Evolutionary conservation across 352 stramenopile species (phyloP).

Genomic region (Pelagophyceae sp.): DNA sequence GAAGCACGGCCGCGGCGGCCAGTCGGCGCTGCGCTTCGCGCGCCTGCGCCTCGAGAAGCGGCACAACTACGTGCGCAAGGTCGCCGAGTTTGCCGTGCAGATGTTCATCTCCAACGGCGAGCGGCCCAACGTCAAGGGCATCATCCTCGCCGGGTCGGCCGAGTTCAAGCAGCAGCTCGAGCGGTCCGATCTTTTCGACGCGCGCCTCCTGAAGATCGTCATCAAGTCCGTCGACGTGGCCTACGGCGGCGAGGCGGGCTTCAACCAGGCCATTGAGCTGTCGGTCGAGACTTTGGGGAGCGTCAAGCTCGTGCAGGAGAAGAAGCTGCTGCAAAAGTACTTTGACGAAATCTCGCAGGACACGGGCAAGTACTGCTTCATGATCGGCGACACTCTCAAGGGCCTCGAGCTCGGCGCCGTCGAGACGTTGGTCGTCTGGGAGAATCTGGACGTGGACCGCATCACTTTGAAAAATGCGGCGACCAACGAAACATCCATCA

Average conservation of each 20-base stretch:
- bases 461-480: conserved; percentile 84
- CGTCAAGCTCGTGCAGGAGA: conserved; percentile 99
- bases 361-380: conserved; percentile 99
- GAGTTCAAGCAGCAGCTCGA: conserved; percentile 99
- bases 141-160: conserved; percentile 94
- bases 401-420: conserved; percentile 94
- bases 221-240: conserved; percentile 99
- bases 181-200: conserved; percentile 91
- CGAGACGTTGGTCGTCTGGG: conserved; percentile 99
- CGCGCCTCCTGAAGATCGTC: conserved; percentile 64
- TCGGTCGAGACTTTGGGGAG: conserved; percentile 89
- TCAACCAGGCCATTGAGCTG: conserved; percentile 99
- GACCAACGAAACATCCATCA: conserved; percentile 68
- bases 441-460: conserved; percentile 91
- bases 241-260: conserved; percentile 97
- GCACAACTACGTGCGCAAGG: conserved; percentile 99
- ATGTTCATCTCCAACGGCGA: conserved; percentile 90
- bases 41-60: conserved; percentile 97
- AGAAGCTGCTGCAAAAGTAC: conserved; percentile 97
- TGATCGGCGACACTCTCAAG: conserved; percentile 94
- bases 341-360: conserved; percentile 98
- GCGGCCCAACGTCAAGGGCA: conserved; percentile 88
- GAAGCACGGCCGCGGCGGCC: conserved; percentile 93
- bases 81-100: conserved; percentile 92
- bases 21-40: conserved; percentile 98